Evolutionary conservation across 2,329 filamentous ascomycete species (phyloP).

Genomic region (Sodiomyces alkalinus): DNA sequence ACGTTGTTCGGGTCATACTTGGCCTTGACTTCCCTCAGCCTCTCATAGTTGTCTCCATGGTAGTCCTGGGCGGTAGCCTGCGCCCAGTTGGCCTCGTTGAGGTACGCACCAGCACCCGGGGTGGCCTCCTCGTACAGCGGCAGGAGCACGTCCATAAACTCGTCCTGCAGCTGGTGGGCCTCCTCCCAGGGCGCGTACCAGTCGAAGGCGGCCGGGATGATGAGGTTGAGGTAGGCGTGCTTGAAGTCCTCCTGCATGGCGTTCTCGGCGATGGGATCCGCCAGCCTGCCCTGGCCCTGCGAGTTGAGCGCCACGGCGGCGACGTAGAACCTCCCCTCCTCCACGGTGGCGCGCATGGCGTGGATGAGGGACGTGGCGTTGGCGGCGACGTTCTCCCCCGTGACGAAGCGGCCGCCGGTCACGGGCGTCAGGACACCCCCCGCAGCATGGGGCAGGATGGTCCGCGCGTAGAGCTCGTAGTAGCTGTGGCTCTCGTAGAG

Average conservation of each 20-base stretch:
- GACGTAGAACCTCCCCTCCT: too few species aligned
- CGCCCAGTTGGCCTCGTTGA: slow-evolving; percentile 37
- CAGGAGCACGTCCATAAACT: slow-evolving; percentile 10
- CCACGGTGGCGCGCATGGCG: too few species aligned
- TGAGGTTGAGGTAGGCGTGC: slow-evolving; percentile 5
- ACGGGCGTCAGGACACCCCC: too few species aligned
- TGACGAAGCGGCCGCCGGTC: too few species aligned
- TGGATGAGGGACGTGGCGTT: too few species aligned
- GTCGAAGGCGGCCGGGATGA: slow-evolving; percentile 9
- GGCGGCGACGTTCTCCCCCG: too few species aligned
- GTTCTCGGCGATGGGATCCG: slow-evolving; percentile 3
- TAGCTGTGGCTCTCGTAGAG: too few species aligned
- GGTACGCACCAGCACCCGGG: slow-evolving; percentile 25
- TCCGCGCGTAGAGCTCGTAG: too few species aligned
- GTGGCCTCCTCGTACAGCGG: slow-evolving; percentile 20
- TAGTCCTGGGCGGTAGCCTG: too few species aligned
- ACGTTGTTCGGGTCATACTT: slow-evolving; percentile 30
- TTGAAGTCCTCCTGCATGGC: slow-evolving; percentile 11
- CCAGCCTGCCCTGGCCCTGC: too few species aligned
- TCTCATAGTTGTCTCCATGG: slow-evolving; percentile 28
- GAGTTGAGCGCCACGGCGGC: too few species aligned
- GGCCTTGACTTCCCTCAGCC: slow-evolving; percentile 27
- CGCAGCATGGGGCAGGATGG: too few species aligned
- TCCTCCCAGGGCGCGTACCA: slow-evolving; percentile 11
- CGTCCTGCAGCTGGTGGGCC: slow-evolving; percentile 12